Evolutionary conservation across 2,329 filamentous ascomycete species (phyloP).

Genomic region (Aspergillus pseudotamarii): DNA sequence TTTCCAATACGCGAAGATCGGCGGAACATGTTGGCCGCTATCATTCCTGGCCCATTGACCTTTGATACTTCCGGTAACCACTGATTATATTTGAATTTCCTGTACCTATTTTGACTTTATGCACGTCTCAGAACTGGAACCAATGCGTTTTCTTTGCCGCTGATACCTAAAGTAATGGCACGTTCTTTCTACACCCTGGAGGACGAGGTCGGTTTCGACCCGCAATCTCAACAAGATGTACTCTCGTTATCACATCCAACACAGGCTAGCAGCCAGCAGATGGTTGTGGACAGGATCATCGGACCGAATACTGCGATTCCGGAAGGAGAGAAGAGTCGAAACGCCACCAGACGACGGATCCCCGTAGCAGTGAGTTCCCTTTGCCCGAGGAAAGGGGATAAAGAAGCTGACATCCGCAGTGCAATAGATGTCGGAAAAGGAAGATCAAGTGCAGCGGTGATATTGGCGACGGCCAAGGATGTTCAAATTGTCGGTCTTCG

Average conservation of each 20-base stretch:
- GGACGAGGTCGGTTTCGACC: slow-evolving; percentile 28
- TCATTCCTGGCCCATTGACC: slow-evolving; percentile 22
- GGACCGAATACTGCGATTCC: slow-evolving; percentile 25
- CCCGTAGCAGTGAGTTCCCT: slow-evolving; percentile 52
- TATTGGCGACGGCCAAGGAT: slow-evolving; percentile 72
- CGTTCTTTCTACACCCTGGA: slow-evolving; percentile 25
- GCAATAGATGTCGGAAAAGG: slow-evolving; percentile 82
- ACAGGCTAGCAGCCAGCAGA: slow-evolving; percentile 29
- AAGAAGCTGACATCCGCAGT: slow-evolving; percentile 56
- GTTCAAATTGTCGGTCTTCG: slow-evolving; percentile 78
- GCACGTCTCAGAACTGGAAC: slow-evolving; percentile 21
- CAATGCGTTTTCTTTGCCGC: slow-evolving; percentile 20
- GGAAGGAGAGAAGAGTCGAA: slow-evolving; percentile 42
- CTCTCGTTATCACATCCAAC: slow-evolving; percentile 29
- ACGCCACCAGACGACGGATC: slow-evolving; percentile 53
- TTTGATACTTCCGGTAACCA: slow-evolving; percentile 17
- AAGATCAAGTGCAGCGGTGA: slow-evolving; percentile 96
- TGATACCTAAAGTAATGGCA: slow-evolving; percentile 28
- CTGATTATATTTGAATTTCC: slow-evolving; percentile 12
- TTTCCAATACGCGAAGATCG: slow-evolving; percentile 21
- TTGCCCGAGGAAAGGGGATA: not conserved
- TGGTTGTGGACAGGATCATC: slow-evolving; percentile 22
- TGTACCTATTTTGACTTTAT: slow-evolving; percentile 16
- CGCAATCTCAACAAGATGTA: slow-evolving; percentile 25
- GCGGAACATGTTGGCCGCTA: slow-evolving; percentile 22